Conservation (phyloP, 306 rosid species). For the Parietaria judaica region DNA sequence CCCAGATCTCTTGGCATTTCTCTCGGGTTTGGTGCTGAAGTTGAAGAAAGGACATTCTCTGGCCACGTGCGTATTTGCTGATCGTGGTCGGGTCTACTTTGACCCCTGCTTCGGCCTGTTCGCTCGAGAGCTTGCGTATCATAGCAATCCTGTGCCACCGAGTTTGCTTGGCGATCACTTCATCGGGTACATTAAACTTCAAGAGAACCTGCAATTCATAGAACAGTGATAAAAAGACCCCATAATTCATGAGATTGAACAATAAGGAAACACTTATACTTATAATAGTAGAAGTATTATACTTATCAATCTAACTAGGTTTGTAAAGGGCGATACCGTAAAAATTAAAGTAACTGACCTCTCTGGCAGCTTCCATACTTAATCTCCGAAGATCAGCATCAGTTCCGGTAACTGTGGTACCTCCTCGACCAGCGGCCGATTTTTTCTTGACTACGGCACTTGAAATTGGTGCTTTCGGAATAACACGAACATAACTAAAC, state of each 20-base stretch:
- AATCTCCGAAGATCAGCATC: slow-evolving; percentile 98
- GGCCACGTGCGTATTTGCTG: slow-evolving; percentile 96
- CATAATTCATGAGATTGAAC: neutral
- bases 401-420: slow-evolving; percentile 92
- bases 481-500: slow-evolving; percentile 80
- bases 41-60: slow-evolving; percentile 96
- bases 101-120: slow-evolving; percentile 94
- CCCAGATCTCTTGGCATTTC: slow-evolving; percentile 99
- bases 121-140: slow-evolving; percentile 98
- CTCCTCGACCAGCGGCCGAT: slow-evolving; percentile 59
- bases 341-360: slow-evolving; percentile 30
- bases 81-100: slow-evolving; percentile 93
- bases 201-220: slow-evolving; percentile 66
- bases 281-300: no score
- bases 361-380: slow-evolving; percentile 99
- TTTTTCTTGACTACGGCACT: slow-evolving; percentile 75
- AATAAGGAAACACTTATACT: no score
- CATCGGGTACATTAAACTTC: slow-evolving; percentile 87
- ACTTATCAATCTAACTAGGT: no score
- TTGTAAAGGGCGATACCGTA: no score
- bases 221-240: slow-evolving; percentile 13
- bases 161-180: slow-evolving; percentile 76
- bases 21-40: slow-evolving; percentile 97
- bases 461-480: slow-evolving; percentile 77
- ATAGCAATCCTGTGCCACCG: slow-evolving; percentile 99